Evolutionary conservation across 768 basidiomycete species (phyloP).

Genomic region (Agrocybe chaxingu): DNA sequence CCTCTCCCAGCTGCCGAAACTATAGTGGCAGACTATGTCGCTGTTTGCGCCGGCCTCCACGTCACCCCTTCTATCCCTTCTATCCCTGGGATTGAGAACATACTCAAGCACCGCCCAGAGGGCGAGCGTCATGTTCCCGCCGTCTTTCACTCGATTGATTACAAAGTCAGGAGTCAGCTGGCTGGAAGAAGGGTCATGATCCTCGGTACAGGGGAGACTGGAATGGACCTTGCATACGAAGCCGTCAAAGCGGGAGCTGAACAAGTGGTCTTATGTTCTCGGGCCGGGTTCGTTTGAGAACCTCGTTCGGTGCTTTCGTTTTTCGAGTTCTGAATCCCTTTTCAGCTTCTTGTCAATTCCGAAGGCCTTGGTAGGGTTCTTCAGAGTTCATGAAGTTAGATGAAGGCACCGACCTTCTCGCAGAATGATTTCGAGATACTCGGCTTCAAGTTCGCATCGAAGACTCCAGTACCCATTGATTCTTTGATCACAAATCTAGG

Average conservation of each 20-base stretch:
- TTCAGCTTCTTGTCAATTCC: constrained; percentile 55
- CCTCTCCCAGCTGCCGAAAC: constrained; percentile 18
- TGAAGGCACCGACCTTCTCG: neutral
- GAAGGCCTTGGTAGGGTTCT: constrained; percentile 40
- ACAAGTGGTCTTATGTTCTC: constrained; percentile 50
- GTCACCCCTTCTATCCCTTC: constrained; percentile 48
- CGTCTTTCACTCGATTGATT: constrained; percentile 47
- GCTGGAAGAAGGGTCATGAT: constrained; percentile 46
- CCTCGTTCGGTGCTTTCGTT: neutral
- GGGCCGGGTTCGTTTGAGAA: constrained; percentile 35
- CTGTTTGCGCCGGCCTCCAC: constrained; percentile 55
- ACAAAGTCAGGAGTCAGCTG: constrained; percentile 47
- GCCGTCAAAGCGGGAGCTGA: constrained; percentile 47
- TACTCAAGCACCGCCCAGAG: constrained; percentile 19
- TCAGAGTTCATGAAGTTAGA: too few relatives aligned
- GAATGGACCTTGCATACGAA: constrained; percentile 56
- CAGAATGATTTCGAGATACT: constrained; percentile 56
- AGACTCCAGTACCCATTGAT: constrained; percentile 39
- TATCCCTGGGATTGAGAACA: constrained; percentile 46
- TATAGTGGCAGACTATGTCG: constrained; percentile 38
- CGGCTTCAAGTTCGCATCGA: constrained; percentile 42
- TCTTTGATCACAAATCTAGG: constrained; percentile 56
- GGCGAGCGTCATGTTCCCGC: constrained; percentile 17
- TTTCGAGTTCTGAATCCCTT: neutral
- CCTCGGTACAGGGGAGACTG: constrained; percentile 61